Conservation (phyloP, 1,284 basidiomycete genomes). For the Kalmanozyma brasiliensis region DNA sequence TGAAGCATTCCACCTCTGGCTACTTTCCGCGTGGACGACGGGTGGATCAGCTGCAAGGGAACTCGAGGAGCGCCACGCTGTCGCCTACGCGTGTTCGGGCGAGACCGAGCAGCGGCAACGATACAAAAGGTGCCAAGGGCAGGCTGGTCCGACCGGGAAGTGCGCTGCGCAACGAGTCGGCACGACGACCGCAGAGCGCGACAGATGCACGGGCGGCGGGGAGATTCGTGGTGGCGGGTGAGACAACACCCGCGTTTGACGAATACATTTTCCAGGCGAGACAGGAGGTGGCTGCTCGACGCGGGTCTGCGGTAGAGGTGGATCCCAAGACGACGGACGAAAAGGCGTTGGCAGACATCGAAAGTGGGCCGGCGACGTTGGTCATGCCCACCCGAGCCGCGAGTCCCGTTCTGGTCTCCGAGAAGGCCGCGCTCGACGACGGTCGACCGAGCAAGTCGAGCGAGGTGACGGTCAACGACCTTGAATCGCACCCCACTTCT, state of each 20-base stretch:
- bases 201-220: background rate
- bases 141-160: conserved; percentile 3
- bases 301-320: background rate
- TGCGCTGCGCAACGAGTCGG: background rate
- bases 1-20: conserved; percentile 4
- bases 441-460: conserved; percentile 25
- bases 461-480: conserved; percentile 14
- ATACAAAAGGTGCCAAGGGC: background rate
- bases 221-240: background rate
- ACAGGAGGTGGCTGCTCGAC: conserved; percentile 4
- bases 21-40: conserved; percentile 4
- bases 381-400: conserved; percentile 26
- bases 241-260: conserved; percentile 24
- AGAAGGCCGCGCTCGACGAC: conserved; percentile 1
- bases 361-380: conserved; percentile 15
- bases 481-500: background rate
- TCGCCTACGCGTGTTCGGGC: conserved; percentile 8
- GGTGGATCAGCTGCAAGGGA: background rate
- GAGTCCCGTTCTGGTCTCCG: conserved; percentile 8
- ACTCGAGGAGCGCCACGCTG: background rate
- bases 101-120: conserved; percentile 2
- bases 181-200: conserved; percentile 22
- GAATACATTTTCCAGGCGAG: conserved; percentile 28
- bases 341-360: background rate
- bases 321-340: conserved; percentile 6